phyloP scores from a whole-genome alignment of 2,329 filamentous ascomycete species.

The Fusarium albosuccineum region DNA sequence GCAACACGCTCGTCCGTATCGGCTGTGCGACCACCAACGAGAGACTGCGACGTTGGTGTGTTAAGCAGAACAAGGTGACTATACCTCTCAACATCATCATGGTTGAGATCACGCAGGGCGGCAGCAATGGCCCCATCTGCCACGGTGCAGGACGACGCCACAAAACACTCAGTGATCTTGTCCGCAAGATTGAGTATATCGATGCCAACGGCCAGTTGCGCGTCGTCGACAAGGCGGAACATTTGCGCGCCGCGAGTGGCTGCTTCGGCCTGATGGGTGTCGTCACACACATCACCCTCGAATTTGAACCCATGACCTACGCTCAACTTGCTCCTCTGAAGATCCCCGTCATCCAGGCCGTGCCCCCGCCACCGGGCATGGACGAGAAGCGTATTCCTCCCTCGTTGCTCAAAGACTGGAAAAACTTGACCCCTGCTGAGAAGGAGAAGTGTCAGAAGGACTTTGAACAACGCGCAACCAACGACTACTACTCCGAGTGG shows the following conservation, averaged over 20 bases:
- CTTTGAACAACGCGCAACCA: slow-evolving; percentile 23
- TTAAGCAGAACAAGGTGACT: slow-evolving; percentile 12
- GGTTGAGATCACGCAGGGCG: slow-evolving; percentile 27
- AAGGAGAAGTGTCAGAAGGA: slow-evolving; percentile 15
- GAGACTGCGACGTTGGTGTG: slow-evolving; percentile 24
- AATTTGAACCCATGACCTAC: slow-evolving; percentile 19
- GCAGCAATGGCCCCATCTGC: slow-evolving; percentile 27
- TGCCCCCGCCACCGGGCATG: slow-evolving; percentile 22
- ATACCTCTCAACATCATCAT: slow-evolving; percentile 26
- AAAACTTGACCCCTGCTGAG: slow-evolving; percentile 1
- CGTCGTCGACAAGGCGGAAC: slow-evolving; percentile 11
- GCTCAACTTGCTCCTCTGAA: slow-evolving; percentile 18
- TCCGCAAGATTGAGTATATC: slow-evolving; percentile 28
- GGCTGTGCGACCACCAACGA: slow-evolving; percentile 25
- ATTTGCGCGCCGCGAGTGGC: slow-evolving; percentile 22
- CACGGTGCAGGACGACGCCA: slow-evolving; percentile 23
- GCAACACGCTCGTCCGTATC: slow-evolving; percentile 21
- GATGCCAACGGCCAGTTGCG: slow-evolving; percentile 17
- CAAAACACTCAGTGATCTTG: slow-evolving; percentile 23
- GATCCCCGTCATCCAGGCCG: slow-evolving; percentile 23
- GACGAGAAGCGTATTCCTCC: slow-evolving; percentile 17
- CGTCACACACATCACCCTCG: slow-evolving; percentile 27
- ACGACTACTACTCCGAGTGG: slow-evolving; percentile 30
- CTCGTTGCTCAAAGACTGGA: slow-evolving; percentile 10
- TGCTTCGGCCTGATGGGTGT: slow-evolving; percentile 28